phyloP scores from a whole-genome alignment of 1,284 basidiomycete species.

The Ceratobasidium theobromae region DNA sequence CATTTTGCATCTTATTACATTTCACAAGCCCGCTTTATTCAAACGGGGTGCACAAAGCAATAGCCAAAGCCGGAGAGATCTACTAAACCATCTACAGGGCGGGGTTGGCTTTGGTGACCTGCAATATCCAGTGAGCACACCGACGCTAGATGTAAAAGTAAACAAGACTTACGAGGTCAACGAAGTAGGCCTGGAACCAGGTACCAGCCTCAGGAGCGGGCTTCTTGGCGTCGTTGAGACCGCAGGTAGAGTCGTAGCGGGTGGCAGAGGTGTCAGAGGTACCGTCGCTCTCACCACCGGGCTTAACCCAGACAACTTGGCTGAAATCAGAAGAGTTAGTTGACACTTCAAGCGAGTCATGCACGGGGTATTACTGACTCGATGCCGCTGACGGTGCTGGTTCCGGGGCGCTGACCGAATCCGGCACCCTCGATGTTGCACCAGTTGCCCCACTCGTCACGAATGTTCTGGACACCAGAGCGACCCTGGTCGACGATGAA shows the following conservation, averaged over 20 bases:
- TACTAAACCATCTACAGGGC: conserved; percentile 46
- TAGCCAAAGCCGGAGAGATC: not conserved
- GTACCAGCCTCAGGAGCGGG: conserved; percentile 63
- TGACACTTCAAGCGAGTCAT: conserved; percentile 50
- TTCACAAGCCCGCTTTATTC: conserved; percentile 8
- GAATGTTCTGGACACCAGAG: conserved; percentile 62
- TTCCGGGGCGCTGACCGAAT: conserved; percentile 61
- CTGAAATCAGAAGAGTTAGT: not conserved
- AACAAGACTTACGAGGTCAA: conserved; percentile 25
- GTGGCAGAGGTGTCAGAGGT: conserved; percentile 58
- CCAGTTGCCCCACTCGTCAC: conserved; percentile 56
- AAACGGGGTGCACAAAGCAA: not conserved
- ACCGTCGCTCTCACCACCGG: conserved; percentile 67
- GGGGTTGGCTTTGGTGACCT: conserved; percentile 58
- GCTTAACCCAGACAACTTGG: conserved; percentile 64
- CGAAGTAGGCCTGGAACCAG: conserved; percentile 52
- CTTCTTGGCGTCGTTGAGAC: conserved; percentile 51
- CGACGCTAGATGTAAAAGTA: conserved; percentile 32
- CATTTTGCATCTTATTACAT: not conserved
- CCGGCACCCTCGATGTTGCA: conserved; percentile 66
- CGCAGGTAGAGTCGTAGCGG: conserved; percentile 59
- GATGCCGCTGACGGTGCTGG: conserved; percentile 44
- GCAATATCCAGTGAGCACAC: conserved; percentile 58
- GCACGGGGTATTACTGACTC: conserved; percentile 44
- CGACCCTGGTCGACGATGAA: conserved; percentile 69